phyloP scores from a whole-genome alignment of 345 rosid genomes.

The Rhodamnia argentea region DNA sequence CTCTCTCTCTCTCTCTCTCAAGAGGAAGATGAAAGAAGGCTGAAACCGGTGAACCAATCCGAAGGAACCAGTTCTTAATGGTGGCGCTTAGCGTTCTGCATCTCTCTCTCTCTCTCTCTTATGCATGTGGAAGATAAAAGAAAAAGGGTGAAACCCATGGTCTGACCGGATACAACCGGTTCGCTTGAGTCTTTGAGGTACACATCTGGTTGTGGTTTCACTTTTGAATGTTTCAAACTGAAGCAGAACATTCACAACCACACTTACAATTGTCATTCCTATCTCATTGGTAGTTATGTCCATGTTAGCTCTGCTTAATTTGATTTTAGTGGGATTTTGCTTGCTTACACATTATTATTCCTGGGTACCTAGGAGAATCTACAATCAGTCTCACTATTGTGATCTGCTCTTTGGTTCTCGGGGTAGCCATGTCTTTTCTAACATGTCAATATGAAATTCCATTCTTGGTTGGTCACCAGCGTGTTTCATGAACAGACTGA shows the following conservation, averaged over 20 bases:
- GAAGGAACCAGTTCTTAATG: neutral
- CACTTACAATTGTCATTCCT: neutral
- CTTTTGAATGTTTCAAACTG: neutral
- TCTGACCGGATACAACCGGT: neutral
- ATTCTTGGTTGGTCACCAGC: neutral
- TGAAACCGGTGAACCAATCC: neutral
- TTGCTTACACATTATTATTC: neutral
- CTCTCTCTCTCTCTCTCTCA: neutral
- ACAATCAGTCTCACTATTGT: neutral
- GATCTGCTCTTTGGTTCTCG: neutral
- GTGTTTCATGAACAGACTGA: neutral
- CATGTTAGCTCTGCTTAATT: neutral
- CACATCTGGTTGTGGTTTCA: neutral
- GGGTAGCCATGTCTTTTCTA: neutral
- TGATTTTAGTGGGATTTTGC: neutral
- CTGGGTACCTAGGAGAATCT: neutral
- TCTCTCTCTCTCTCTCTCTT: neutral
- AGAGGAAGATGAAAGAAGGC: neutral
- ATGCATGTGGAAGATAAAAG: neutral
- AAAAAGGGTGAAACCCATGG: neutral
- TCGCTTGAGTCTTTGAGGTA: neutral
- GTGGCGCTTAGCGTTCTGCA: neutral
- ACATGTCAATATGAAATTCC: neutral
- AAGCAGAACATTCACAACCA: neutral
- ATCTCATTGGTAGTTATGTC: neutral